A percentile compares a stretch with the other conserved stretches of the same genome.
phyloP scores from a whole-genome alignment of 257 asterid species.

The Catharanthus roseus region DNA sequence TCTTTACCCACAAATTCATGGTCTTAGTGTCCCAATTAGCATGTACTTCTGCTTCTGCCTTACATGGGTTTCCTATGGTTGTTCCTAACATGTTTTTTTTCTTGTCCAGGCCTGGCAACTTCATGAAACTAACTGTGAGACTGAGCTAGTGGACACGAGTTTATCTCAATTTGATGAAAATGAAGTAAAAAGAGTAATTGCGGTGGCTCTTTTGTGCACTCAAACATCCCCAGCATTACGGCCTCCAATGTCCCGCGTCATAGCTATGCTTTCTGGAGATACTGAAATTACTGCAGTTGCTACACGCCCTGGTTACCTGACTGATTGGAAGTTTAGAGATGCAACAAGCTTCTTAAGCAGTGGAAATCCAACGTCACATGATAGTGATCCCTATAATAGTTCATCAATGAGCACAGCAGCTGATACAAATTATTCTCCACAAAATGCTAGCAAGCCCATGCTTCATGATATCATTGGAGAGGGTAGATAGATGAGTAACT shows the following conservation, averaged over 20 bases:
- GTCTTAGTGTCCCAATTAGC: neutral
- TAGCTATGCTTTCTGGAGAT: conserved; percentile 26
- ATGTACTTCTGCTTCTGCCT: neutral
- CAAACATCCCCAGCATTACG: conserved; percentile 23
- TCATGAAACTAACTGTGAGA: conserved; percentile 13
- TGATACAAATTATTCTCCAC: neutral
- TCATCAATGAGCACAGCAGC: neutral
- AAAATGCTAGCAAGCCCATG: conserved; percentile 1
- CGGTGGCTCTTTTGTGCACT: conserved; percentile 22
- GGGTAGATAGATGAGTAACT: conserved; percentile 12
- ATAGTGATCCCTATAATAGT: neutral
- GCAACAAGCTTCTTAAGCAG: conserved; percentile 12
- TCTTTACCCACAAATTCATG: neutral
- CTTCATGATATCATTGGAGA: conserved; percentile 12
- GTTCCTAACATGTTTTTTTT: neutral
- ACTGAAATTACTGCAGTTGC: conserved; percentile 5
- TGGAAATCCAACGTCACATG: neutral
- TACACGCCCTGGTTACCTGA: conserved; percentile 22
- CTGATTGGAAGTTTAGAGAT: conserved; percentile 19
- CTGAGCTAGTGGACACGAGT: conserved; percentile 8
- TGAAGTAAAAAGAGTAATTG: conserved; percentile 18
- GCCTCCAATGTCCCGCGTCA: conserved; percentile 25
- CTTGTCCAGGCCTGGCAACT: conserved; percentile 22
- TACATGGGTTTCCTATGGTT: neutral
- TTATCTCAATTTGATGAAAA: conserved; percentile 13